phyloP scores from a whole-genome alignment of 2,329 filamentous ascomycete genomes.

The Penicillium sp. region DNA sequence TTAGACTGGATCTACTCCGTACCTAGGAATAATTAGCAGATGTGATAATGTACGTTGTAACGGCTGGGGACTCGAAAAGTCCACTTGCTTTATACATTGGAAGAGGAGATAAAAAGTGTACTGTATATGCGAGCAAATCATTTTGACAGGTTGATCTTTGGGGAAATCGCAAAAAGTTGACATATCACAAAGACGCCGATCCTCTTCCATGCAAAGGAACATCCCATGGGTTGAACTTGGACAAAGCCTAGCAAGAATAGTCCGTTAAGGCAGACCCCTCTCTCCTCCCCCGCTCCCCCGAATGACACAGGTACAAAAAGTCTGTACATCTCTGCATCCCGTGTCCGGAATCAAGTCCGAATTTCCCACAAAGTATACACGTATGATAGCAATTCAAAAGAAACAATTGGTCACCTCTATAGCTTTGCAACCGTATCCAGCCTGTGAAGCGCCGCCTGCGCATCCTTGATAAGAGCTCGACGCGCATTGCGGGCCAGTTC shows the following conservation, averaged over 20 bases:
- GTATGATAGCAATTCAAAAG: neutral
- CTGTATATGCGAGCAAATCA: slow-evolving; percentile 5
- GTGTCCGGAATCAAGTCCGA: neutral
- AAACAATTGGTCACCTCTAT: slow-evolving; percentile 1
- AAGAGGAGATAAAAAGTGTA: neutral
- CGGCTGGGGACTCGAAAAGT: neutral
- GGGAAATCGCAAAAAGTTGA: slow-evolving; percentile 6
- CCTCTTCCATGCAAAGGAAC: slow-evolving; percentile 7
- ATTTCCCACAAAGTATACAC: slow-evolving; percentile 1
- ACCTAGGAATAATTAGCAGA: no score
- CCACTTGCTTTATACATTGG: neutral
- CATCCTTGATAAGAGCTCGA: slow-evolving; percentile 43
- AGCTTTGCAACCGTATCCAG: slow-evolving; percentile 35
- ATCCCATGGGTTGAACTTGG: neutral
- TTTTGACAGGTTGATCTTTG: slow-evolving; percentile 2
- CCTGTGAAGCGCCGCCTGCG: slow-evolving; percentile 38
- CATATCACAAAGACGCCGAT: slow-evolving; percentile 7
- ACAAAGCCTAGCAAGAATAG: slow-evolving; percentile 1
- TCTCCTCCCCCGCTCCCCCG: neutral
- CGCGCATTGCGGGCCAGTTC: slow-evolving; percentile 54
- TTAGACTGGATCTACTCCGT: neutral
- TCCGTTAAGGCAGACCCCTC: neutral
- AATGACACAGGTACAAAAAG: neutral
- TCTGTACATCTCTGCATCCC: neutral
- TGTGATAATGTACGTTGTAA: neutral